Evolutionary conservation across 1,139 yeast genomes (phyloP).

Genomic region (Hanseniaspora gamundiae): DNA sequence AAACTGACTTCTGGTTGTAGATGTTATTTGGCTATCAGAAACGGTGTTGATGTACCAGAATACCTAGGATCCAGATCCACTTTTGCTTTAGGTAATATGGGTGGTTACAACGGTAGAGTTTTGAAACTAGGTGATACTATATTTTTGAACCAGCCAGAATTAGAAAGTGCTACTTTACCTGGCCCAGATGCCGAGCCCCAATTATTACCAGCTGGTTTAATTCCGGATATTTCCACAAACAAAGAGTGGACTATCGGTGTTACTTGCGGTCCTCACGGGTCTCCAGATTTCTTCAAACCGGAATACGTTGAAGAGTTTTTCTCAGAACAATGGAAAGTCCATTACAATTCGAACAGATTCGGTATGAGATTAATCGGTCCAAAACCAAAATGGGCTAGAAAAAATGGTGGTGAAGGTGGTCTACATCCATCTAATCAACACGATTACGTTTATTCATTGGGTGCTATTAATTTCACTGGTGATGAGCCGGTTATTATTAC

Average conservation of each 20-base stretch:
- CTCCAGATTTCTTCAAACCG: conserved; percentile 83
- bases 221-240: conserved; percentile 39
- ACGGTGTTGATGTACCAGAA: conserved; percentile 89
- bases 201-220: conserved; percentile 41
- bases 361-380: conserved; percentile 94
- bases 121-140: conserved; percentile 86
- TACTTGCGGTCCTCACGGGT: conserved; percentile 94
- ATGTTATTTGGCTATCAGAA: conserved; percentile 78
- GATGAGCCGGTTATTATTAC: conserved; percentile 96
- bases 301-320: conserved; percentile 71
- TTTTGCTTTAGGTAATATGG: conserved; percentile 86
- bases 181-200: conserved; percentile 55
- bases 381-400: conserved; percentile 91
- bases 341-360: conserved; percentile 90
- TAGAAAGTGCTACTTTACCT: conserved; percentile 58
- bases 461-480: conserved; percentile 95
- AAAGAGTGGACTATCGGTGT: conserved; percentile 82
- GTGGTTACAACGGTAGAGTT: conserved; percentile 89
- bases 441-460: conserved; percentile 90
- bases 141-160: conserved; percentile 67
- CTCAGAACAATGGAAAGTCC: conserved; percentile 76
- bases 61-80: conserved; percentile 95
- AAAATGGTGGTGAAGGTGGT: conserved; percentile 98
- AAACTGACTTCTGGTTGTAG: conserved; percentile 75
- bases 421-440: conserved; percentile 96